phyloP scores from a whole-genome alignment of 176 grass and related monocot species.

The Aegilops tauschii region DNA sequence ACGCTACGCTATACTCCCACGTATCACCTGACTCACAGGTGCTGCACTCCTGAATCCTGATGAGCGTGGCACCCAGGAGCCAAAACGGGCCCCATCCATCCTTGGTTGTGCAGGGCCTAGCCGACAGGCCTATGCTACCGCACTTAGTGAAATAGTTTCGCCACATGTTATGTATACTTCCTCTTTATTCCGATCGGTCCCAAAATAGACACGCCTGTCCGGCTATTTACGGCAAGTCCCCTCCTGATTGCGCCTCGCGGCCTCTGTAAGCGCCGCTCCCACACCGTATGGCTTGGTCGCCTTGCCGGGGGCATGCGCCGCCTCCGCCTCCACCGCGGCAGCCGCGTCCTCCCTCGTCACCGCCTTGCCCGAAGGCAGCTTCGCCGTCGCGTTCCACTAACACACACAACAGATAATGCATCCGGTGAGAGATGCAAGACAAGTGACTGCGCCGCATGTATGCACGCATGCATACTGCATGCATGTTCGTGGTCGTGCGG shows the following conservation, averaged over 20 bases:
- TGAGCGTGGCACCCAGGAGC: no score
- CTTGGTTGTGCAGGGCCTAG: no score
- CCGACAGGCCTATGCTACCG: no score
- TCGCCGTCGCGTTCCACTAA: conserved; percentile 45
- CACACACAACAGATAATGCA: neutral
- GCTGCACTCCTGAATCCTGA: no score
- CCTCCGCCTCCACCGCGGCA: conserved; percentile 39
- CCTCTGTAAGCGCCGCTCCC: conserved; percentile 30
- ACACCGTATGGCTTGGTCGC: conserved; percentile 32
- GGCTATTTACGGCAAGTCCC: neutral
- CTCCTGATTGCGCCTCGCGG: conserved; percentile 17
- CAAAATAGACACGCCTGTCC: neutral
- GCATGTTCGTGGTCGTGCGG: neutral
- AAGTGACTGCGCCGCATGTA: neutral
- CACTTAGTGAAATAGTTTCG: no score
- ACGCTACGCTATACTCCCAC: no score
- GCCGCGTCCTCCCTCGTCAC: conserved; percentile 42
- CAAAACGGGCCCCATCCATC: no score
- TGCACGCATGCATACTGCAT: no score
- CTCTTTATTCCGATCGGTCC: no score
- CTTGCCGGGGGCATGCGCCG: neutral
- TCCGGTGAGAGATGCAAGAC: neutral
- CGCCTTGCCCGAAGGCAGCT: conserved; percentile 42
- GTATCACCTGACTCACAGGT: no score
- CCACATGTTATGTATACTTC: no score